Evolutionary conservation across 2,329 filamentous ascomycete species (phyloP).

Genomic region (Pseudocercospora musae): DNA sequence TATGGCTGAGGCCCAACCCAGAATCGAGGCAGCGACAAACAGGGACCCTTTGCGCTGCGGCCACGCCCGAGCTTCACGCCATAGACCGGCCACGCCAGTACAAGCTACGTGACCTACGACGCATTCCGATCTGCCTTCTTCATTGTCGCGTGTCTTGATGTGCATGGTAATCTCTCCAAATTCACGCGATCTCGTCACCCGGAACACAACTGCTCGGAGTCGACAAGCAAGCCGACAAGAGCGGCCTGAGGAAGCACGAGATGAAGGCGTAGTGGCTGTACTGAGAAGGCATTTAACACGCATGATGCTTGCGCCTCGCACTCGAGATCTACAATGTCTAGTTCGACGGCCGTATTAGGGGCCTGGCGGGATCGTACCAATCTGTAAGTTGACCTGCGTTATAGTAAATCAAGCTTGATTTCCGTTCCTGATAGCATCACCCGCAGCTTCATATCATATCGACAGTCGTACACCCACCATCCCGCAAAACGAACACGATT

Average conservation of each 20-base stretch:
- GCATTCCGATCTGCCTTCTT: background rate
- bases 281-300: background rate
- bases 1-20: background rate
- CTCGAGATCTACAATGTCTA: slow-evolving; percentile 14
- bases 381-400: slow-evolving; percentile 60
- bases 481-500: slow-evolving; percentile 72
- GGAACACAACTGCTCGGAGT: background rate
- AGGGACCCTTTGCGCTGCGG: background rate
- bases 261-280: slow-evolving; percentile 7
- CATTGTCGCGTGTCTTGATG: background rate
- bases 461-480: slow-evolving; percentile 95
- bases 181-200: background rate
- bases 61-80: slow-evolving; percentile 1
- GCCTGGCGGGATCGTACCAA: slow-evolving; percentile 96
- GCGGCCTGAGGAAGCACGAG: slow-evolving; percentile 4
- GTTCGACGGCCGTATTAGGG: slow-evolving; percentile 37
- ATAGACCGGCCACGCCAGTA: background rate
- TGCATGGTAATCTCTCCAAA: background rate
- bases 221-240: slow-evolving; percentile 4
- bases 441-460: slow-evolving; percentile 91
- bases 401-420: slow-evolving; percentile 4
- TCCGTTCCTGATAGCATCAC: background rate
- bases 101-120: slow-evolving; percentile 1
- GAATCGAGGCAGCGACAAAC: background rate
- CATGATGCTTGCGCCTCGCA: slow-evolving; percentile 15